These are phyloP conservation scores for Verbascum thapsus DNA, from an alignment of 257 asterid species.

Conservation along the genomic window DNA sequence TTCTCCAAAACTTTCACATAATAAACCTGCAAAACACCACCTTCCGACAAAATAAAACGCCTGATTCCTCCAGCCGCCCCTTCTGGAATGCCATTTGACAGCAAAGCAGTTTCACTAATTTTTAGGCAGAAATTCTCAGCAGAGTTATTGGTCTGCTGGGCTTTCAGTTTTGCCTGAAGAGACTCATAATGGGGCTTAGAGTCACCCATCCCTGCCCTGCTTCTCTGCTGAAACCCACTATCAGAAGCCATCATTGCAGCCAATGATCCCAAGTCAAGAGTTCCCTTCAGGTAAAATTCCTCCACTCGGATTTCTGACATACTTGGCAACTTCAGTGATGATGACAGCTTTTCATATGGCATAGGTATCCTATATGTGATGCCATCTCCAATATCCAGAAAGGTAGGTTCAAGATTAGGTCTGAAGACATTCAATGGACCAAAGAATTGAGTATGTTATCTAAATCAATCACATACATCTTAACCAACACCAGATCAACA, in stretches of 20 bases:
- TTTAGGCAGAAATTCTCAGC: conserved; percentile 63
- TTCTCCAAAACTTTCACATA: conserved; percentile 98
- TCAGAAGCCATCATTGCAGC: conserved; percentile 94
- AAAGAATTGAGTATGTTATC: conserved; percentile 24
- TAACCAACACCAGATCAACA: conserved; percentile 11
- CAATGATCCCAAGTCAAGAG: conserved; percentile 96
- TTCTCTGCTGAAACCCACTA: conserved; percentile 55
- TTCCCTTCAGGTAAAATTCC: conserved; percentile 91
- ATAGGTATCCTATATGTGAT: conserved; percentile 88
- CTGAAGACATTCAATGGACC: conserved; percentile 48
- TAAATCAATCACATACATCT: conserved; percentile 25
- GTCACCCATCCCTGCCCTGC: conserved; percentile 74
- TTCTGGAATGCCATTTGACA: conserved; percentile 83
- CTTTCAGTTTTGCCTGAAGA: conserved; percentile 79
- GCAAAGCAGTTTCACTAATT: conserved; percentile 76
- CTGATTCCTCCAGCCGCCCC: conserved; percentile 93
- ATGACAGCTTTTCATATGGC: conserved; percentile 77
- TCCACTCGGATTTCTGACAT: conserved; percentile 80
- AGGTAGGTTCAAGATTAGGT: conserved; percentile 76
- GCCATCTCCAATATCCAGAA: conserved; percentile 91
- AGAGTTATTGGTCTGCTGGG: conserved; percentile 52
- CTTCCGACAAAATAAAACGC: conserved; percentile 81
- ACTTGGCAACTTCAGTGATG: conserved; percentile 72
- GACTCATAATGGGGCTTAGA: conserved; percentile 74
- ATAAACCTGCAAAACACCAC: conserved; percentile 82